These are phyloP conservation scores for Xerocomellus amylosporus DNA, from an alignment of 768 basidiomycete species.

Conservation along the genomic window DNA sequence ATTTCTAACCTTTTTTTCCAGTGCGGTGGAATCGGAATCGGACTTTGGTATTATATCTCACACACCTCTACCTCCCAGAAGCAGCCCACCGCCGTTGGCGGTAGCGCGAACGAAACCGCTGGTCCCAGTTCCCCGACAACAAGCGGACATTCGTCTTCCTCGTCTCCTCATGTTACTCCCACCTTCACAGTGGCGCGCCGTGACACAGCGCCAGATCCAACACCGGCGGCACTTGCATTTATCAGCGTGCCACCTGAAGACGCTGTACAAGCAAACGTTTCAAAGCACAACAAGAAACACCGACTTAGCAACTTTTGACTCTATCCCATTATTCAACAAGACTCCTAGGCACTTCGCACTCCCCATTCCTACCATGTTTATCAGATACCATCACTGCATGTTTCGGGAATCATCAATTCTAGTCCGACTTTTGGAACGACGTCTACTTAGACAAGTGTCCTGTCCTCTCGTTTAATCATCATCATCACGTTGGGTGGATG, in stretches of 20 bases:
- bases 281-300: constrained; percentile 14
- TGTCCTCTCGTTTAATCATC: constrained; percentile 33
- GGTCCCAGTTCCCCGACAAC: constrained; percentile 17
- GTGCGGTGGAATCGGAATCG: constrained; percentile 55
- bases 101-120: constrained; percentile 48
- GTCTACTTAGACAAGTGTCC: constrained; percentile 25
- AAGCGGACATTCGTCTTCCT: constrained; percentile 17
- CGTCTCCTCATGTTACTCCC: constrained; percentile 49
- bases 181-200: constrained; percentile 57
- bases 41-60: constrained; percentile 56
- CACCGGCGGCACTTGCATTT: constrained; percentile 9
- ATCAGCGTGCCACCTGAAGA: constrained; percentile 9
- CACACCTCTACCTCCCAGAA: constrained; percentile 49
- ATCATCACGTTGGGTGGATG: constrained; percentile 15
- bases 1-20: constrained; percentile 17
- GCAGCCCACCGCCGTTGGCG: constrained; percentile 62
- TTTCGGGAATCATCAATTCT: constrained; percentile 1
- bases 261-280: neutral
- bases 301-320: constrained; percentile 11
- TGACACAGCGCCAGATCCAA: constrained; percentile 17
- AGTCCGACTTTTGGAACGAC: constrained; percentile 14
- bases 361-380: constrained; percentile 2
- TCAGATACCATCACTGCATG: constrained; percentile 2
- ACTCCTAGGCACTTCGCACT: neutral
- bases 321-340: neutral